Evolutionary conservation across 805 yeast species (phyloP).

Genomic region (Schizosaccharomyces osmophilus): DNA sequence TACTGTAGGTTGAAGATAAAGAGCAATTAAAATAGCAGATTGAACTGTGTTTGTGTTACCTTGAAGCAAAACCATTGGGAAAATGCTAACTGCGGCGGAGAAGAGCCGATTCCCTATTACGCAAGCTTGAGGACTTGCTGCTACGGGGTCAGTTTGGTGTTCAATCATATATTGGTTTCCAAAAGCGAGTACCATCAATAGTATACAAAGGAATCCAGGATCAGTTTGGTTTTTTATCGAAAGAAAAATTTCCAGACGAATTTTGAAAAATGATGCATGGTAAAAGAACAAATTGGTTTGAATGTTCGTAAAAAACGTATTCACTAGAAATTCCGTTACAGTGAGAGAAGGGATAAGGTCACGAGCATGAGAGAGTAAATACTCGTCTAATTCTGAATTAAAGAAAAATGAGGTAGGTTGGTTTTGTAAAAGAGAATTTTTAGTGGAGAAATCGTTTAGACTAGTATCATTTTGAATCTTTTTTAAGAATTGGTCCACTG

Average conservation of each 20-base stretch:
- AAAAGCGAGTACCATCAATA: neutral
- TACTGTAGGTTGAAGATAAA: neutral
- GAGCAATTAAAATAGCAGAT: neutral
- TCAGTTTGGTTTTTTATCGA: neutral
- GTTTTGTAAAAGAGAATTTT: too few species aligned
- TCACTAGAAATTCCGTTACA: neutral
- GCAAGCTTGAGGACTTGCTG: neutral
- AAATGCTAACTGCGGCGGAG: neutral
- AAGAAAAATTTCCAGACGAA: neutral
- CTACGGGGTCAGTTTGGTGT: neutral
- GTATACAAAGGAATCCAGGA: neutral
- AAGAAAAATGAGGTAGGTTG: too few species aligned
- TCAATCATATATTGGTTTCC: neutral
- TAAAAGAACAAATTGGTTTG: neutral
- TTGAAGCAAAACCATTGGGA: neutral
- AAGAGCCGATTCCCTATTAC: neutral
- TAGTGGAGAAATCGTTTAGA: too few species aligned
- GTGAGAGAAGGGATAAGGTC: neutral
- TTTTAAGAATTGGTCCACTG: neutral
- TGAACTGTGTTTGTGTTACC: neutral
- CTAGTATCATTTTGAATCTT: neutral
- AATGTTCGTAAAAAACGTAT: neutral
- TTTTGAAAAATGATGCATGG: neutral
- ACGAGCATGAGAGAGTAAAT: neutral
- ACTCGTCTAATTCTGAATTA: neutral